Conservation (phyloP, 73 alveolate species). For the Paramecium pentaurelia region DNA sequence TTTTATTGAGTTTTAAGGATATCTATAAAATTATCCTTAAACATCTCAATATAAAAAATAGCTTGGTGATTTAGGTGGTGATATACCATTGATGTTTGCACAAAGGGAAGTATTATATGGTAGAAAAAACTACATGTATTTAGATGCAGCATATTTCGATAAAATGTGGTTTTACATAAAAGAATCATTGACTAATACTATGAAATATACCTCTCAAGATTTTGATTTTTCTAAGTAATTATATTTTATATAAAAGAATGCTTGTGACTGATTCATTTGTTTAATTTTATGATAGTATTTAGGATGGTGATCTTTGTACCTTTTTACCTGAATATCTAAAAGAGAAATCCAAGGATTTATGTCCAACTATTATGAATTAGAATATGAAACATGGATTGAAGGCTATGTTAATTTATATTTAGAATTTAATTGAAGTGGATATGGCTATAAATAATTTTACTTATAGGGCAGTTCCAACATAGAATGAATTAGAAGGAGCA, state of each 20-base stretch:
- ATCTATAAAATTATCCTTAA: background rate
- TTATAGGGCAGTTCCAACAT: background rate
- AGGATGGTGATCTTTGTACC: background rate
- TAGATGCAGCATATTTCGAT: background rate
- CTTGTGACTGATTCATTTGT: background rate
- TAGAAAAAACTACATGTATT: background rate
- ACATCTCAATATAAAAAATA: background rate
- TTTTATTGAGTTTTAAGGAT: background rate
- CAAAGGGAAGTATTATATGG: constrained; percentile 9
- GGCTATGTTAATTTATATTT: background rate
- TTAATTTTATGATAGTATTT: background rate
- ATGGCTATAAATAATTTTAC: background rate
- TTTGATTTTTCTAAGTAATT: background rate
- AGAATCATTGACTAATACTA: background rate
- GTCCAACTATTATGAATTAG: background rate
- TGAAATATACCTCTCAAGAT: background rate
- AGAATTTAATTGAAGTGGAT: background rate
- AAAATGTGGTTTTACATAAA: background rate
- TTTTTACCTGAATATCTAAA: background rate
- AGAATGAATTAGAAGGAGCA: constrained; percentile 35
- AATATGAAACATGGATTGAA: background rate
- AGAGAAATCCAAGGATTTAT: background rate
- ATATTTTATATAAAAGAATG: background rate
- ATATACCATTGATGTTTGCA: background rate
- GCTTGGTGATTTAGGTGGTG: background rate